phyloP scores from a whole-genome alignment of 768 basidiomycete species.

The Lenzites betulinus region DNA sequence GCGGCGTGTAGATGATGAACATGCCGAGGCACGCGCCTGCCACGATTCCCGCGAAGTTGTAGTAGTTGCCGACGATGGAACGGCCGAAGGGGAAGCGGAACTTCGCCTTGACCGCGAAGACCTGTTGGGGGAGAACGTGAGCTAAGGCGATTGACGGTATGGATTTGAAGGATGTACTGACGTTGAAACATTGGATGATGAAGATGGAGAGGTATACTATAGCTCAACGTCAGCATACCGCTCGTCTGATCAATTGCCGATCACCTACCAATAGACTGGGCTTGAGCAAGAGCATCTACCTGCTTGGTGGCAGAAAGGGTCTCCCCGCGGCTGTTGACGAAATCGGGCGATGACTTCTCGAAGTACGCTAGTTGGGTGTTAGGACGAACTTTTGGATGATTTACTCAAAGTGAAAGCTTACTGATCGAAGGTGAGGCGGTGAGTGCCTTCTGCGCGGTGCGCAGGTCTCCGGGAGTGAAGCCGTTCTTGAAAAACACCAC shows the following conservation, averaged over 20 bases:
- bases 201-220: constrained; percentile 65
- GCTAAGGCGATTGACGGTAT: neutral
- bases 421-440: neutral
- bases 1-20: constrained; percentile 70
- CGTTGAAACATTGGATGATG: constrained; percentile 71
- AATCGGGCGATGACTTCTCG: constrained; percentile 49
- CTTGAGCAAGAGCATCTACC: constrained; percentile 58
- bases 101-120: constrained; percentile 68
- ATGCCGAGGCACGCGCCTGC: constrained; percentile 64
- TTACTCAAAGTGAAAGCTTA: neutral
- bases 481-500: constrained; percentile 65
- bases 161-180: constrained; percentile 22
- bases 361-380: constrained; percentile 45
- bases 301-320: constrained; percentile 48
- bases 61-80: constrained; percentile 55
- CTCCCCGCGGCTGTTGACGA: constrained; percentile 55
- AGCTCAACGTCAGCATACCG: neutral
- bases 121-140: constrained; percentile 33
- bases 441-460: constrained; percentile 44
- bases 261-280: constrained; percentile 57
- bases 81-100: constrained; percentile 66
- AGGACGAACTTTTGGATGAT: neutral
- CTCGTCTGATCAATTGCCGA: neutral
- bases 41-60: constrained; percentile 65
- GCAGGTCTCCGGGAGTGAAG: constrained; percentile 60